A percentile compares a stretch with the other conserved stretches of the same genome.
Conservation (phyloP, 805 yeast species). For the Myxozyma neglecta region DNA sequence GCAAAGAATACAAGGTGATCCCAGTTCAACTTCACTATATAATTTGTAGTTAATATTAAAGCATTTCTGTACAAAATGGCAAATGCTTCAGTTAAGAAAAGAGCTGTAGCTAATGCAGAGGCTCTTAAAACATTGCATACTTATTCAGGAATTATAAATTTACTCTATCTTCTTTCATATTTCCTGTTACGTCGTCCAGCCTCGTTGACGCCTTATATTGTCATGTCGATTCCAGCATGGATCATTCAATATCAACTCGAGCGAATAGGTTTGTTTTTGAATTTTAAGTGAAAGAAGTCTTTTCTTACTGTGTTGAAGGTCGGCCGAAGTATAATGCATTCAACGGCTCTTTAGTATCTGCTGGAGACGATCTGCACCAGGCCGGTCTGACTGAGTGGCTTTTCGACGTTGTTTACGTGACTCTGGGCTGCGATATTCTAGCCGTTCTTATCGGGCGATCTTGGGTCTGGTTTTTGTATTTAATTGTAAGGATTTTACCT, state of each 20-base stretch:
- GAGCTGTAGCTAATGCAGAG: conserved; percentile 41
- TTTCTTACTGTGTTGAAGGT: conserved; percentile 35
- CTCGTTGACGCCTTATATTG: conserved; percentile 47
- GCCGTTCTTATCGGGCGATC: conserved; percentile 56
- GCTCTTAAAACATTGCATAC: conserved; percentile 40
- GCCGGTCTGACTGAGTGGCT: conserved; percentile 69
- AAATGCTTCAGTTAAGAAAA: conserved; percentile 47
- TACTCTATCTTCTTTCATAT: conserved; percentile 43
- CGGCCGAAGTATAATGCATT: conserved; percentile 52
- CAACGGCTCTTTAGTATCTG: conserved; percentile 49
- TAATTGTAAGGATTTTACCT: conserved; percentile 38
- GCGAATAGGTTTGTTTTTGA: conserved; percentile 42
- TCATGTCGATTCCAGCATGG: conserved; percentile 47
- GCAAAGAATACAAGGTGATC: background rate
- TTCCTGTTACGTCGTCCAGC: conserved; percentile 49
- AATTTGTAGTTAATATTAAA: background rate
- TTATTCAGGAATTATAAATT: conserved; percentile 45
- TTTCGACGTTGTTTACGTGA: conserved; percentile 67
- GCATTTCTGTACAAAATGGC: conserved; percentile 41
- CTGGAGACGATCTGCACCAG: conserved; percentile 64
- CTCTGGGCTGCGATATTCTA: conserved; percentile 57
- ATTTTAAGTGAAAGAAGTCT: background rate
- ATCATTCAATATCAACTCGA: conserved; percentile 56
- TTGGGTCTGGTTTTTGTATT: conserved; percentile 58
- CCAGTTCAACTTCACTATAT: background rate